A percentile compares a stretch with the other conserved stretches of the same genome.
phyloP scores from a whole-genome alignment of 2,329 filamentous ascomycete genomes.

The Botrytis fabae region DNA sequence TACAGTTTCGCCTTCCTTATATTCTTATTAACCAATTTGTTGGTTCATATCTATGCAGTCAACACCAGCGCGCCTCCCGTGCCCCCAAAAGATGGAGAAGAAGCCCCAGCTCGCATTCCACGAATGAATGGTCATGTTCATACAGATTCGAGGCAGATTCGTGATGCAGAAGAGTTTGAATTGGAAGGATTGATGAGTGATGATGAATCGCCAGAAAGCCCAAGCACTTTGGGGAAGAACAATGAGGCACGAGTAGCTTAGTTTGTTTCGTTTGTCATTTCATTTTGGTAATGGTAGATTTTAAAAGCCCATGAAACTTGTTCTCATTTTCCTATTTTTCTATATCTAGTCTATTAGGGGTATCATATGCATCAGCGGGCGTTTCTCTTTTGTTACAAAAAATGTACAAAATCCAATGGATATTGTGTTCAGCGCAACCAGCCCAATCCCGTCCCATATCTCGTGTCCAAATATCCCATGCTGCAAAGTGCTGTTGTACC shows the following conservation, averaged over 20 bases:
- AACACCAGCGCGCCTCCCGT: conserved; percentile 43
- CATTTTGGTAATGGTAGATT: conserved; percentile 12
- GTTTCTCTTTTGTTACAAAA: conserved; percentile 16
- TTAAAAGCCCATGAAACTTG: neutral
- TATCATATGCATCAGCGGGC: conserved; percentile 19
- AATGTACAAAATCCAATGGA: conserved; percentile 4
- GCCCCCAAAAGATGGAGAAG: conserved; percentile 39
- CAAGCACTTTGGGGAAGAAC: conserved; percentile 51
- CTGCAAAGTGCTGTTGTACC: neutral
- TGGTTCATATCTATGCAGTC: conserved; percentile 80
- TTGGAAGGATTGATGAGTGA: conserved; percentile 87
- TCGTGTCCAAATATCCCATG: neutral
- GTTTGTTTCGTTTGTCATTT: conserved; percentile 18
- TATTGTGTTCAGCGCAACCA: neutral
- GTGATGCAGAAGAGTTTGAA: conserved; percentile 91
- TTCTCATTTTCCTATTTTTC: conserved; percentile 1
- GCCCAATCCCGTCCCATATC: neutral
- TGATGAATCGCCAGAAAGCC: conserved; percentile 66
- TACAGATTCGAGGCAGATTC: conserved; percentile 57
- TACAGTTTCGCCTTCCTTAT: conserved; percentile 88
- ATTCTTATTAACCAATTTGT: conserved; percentile 88
- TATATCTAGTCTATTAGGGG: conserved; percentile 16
- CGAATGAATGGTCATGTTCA: conserved; percentile 42
- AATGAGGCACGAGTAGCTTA: conserved; percentile 39
- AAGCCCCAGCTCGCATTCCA: conserved; percentile 30